phyloP scores from a whole-genome alignment of 208 protist species.

The Leishmania amazonensis region DNA sequence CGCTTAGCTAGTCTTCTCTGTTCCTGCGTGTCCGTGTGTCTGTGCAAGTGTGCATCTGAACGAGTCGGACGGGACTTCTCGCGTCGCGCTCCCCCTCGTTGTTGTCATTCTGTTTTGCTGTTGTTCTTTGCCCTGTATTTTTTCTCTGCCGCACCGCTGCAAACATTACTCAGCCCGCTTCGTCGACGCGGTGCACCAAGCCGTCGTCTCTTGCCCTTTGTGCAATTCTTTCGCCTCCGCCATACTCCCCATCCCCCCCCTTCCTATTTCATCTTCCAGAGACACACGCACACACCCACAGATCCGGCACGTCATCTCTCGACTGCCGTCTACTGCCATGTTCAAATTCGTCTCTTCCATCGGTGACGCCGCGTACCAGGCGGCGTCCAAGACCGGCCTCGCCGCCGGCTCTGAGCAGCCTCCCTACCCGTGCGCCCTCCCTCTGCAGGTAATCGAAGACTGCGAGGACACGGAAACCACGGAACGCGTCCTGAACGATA shows the following conservation, averaged over 20 bases:
- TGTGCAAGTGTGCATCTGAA: neutral
- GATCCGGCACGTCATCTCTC: neutral
- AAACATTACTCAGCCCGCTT: neutral
- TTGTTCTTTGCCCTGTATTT: neutral
- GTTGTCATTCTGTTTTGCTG: slow-evolving; percentile 5
- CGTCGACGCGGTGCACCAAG: neutral
- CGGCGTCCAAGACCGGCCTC: slow-evolving; percentile 74
- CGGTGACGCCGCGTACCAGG: slow-evolving; percentile 75
- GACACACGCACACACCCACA: neutral
- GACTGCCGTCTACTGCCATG: slow-evolving; percentile 33
- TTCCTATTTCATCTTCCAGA: neutral
- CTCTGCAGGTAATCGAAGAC: slow-evolving; percentile 60
- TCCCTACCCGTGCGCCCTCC: slow-evolving; percentile 85
- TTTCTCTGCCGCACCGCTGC: neutral
- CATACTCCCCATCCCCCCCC: neutral
- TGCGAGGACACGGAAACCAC: slow-evolving; percentile 41
- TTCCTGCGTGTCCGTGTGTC: neutral
- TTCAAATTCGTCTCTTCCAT: slow-evolving; percentile 67
- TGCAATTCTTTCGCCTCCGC: neutral
- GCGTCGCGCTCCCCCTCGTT: neutral
- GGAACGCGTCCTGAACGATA: slow-evolving; percentile 58
- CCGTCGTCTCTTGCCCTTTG: neutral
- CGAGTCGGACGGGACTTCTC: neutral
- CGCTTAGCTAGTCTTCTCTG: no score
- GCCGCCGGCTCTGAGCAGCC: slow-evolving; percentile 76